Evolutionary conservation across 495 filamentous ascomycete species (phyloP).

Genomic region (Aspergillus saccharolyticus): DNA sequence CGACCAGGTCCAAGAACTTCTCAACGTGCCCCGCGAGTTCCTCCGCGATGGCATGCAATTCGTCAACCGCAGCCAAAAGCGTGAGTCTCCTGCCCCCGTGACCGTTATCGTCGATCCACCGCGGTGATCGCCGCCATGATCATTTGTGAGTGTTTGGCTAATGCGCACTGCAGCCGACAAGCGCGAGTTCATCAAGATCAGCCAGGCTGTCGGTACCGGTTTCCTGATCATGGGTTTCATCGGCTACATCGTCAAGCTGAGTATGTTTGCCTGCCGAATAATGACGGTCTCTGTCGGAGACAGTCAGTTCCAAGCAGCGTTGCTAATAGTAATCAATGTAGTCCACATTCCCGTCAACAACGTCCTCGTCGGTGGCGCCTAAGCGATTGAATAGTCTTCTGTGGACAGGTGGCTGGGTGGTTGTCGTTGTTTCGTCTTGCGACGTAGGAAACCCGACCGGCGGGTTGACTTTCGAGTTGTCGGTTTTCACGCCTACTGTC

Average conservation of each 20-base stretch:
- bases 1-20: constrained; percentile 67
- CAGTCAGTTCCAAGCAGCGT: not conserved
- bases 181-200: constrained; percentile 90
- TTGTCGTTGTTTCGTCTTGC: not conserved
- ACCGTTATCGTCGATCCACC: not conserved
- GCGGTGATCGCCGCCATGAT: not conserved
- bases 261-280: constrained; percentile 41
- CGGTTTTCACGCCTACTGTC: not conserved
- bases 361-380: constrained; percentile 69
- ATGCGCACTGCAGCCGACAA: constrained; percentile 56
- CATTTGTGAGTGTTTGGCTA: not conserved
- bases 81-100: constrained; percentile 19
- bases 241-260: constrained; percentile 92
- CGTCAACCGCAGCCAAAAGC: constrained; percentile 74
- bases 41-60: constrained; percentile 72
- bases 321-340: constrained; percentile 19
- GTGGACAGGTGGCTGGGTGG: not conserved
- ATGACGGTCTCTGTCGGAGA: not conserved
- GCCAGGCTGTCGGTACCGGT: constrained; percentile 89
- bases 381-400: constrained; percentile 18
- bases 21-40: constrained; percentile 74
- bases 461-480: not conserved
- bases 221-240: constrained; percentile 81
- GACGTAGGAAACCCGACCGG: not conserved
- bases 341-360: constrained; percentile 84